phyloP scores from a whole-genome alignment of 1,284 basidiomycete genomes.

The Lignosus rhinocerotis region DNA sequence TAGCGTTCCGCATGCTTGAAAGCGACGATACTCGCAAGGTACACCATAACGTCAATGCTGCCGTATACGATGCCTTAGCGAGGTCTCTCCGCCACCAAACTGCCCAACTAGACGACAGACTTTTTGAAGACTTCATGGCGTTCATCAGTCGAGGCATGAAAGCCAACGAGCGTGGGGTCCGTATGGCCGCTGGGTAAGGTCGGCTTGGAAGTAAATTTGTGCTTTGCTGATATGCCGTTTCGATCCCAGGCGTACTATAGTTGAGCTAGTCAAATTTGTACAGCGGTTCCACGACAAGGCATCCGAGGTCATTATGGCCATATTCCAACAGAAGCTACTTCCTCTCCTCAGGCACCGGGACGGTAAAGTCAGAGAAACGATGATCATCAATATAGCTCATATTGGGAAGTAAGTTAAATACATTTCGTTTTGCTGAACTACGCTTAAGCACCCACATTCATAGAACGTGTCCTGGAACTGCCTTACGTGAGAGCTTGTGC shows the following conservation, averaged over 20 bases:
- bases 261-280: constrained; percentile 47
- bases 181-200: constrained; percentile 68
- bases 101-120: constrained; percentile 34
- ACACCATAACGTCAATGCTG: constrained; percentile 45
- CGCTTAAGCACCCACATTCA: neutral
- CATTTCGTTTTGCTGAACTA: neutral
- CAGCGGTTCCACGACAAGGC: constrained; percentile 30
- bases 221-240: neutral
- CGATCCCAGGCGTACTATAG: constrained; percentile 46
- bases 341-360: constrained; percentile 35
- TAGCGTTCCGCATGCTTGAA: constrained; percentile 46
- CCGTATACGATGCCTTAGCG: constrained; percentile 45
- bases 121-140: constrained; percentile 39
- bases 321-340: constrained; percentile 43
- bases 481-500: constrained; percentile 63
- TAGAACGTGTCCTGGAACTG: constrained; percentile 51
- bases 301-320: constrained; percentile 43
- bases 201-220: neutral
- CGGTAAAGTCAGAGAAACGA: constrained; percentile 55
- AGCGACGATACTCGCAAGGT: constrained; percentile 45
- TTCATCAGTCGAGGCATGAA: constrained; percentile 49
- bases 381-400: constrained; percentile 57
- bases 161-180: constrained; percentile 56
- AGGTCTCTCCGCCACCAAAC: constrained; percentile 51
- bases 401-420: constrained; percentile 59